Evolutionary conservation across 768 basidiomycete genomes (phyloP).

Genomic region (Tylopilus sp.): DNA sequence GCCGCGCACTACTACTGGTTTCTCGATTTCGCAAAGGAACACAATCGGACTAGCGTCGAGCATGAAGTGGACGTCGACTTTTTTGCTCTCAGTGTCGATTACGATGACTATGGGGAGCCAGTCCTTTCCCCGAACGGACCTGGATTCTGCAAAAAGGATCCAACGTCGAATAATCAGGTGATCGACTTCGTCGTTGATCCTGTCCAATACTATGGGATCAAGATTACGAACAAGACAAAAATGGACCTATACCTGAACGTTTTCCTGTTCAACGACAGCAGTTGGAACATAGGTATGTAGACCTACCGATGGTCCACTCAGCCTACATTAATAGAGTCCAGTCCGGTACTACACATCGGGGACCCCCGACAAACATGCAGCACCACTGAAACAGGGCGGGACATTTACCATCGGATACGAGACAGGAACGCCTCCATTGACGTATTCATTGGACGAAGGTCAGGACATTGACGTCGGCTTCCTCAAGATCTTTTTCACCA

Average conservation of each 20-base stretch:
- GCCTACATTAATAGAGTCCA: neutral
- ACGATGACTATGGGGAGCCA: neutral
- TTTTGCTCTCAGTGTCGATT: neutral
- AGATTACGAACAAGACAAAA: conserved; percentile 33
- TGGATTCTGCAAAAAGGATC: conserved; percentile 3
- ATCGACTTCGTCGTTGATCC: conserved; percentile 25
- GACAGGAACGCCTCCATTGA: conserved; percentile 30
- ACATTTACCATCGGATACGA: conserved; percentile 41
- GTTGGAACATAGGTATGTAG: conserved; percentile 34
- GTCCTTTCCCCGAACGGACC: neutral
- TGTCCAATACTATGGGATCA: conserved; percentile 31
- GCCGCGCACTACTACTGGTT: conserved; percentile 24
- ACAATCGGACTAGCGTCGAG: neutral
- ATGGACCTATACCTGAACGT: conserved; percentile 37
- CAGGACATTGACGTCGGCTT: conserved; percentile 39
- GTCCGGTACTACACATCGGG: conserved; percentile 10
- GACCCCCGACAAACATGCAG: neutral
- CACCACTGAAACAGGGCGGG: conserved; percentile 5
- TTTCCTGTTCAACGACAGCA: conserved; percentile 43
- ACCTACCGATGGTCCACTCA: neutral
- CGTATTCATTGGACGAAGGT: conserved; percentile 29
- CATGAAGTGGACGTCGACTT: conserved; percentile 12
- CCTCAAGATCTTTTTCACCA: conserved; percentile 44
- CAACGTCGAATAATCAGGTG: neutral
- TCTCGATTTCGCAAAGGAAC: conserved; percentile 11